Evolutionary conservation across 2,329 filamentous ascomycete genomes (phyloP), one percentile per base, ranked within the genome.

Genomic region (Chaetomium sp.): DNA sequence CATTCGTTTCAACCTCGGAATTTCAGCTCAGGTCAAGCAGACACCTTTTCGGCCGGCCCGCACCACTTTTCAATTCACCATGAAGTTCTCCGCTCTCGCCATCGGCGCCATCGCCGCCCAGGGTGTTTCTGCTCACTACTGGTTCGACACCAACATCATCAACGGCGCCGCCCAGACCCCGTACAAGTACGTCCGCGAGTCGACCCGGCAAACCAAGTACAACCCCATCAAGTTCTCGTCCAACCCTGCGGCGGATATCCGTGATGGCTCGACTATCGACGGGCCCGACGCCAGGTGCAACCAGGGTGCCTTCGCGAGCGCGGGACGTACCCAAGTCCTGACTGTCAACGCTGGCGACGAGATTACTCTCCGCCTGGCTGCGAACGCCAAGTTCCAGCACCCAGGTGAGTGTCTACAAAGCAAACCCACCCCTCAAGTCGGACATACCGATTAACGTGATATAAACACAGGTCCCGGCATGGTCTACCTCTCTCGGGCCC

Each of bases 161-260:
- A 54, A 54, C 51, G 27, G 27, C 27, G 51, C 9, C 27, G 51
- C 27, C 29, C 51, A 54, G 51, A 29, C 51, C 27, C 27, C 51
- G 7, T 54, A 54, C 51, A 54, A 54, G 27, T 54, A 54, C 51
- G 47, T 54, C 51, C 27, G 51, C 51, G 51, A 54, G 51, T 54
- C 51, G 16, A 54, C 1, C 16, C 51, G 51, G 9, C 7, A n/a
- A 21, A 31, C 29, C 51, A 54, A 54, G 51, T 54, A 54, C 27
- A 54, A 54, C 27, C 51, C 51, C 1, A 54, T 33, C 51, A 54
- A 54, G 27, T 54, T 54, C 27, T 54, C 51, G 19, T 33, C 51
- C 51, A 54, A 54, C 31, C 51, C 51, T 21, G 16, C 51, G 19
- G 27, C 27, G 4, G 51, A 54, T 54, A 8, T 54, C 16, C 51